Percentiles rank a stretch among this genome's conserved stretches.
Evolutionary conservation across 805 yeast species (phyloP).

Genomic region (Ogataea polymorpha): DNA sequence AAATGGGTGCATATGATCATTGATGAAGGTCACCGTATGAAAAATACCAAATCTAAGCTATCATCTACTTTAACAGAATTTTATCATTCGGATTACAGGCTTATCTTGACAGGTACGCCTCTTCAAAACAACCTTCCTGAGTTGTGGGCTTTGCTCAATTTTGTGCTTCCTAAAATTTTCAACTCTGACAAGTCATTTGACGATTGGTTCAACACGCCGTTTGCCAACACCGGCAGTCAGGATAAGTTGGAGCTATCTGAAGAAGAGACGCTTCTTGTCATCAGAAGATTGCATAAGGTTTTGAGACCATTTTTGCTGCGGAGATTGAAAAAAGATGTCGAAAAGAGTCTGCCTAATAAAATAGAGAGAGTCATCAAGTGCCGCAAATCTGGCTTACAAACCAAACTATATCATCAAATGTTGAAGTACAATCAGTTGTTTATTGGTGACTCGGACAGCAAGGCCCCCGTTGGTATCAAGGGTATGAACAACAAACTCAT

Average conservation of each 20-base stretch:
- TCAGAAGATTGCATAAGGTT: constrained; percentile 82
- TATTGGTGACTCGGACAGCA: constrained; percentile 56
- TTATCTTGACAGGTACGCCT: constrained; percentile 86
- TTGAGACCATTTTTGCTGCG: constrained; percentile 80
- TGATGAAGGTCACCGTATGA: constrained; percentile 91
- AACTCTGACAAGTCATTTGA: constrained; percentile 83
- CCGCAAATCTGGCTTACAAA: constrained; percentile 70
- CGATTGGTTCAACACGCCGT: constrained; percentile 89
- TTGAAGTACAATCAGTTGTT: constrained; percentile 65
- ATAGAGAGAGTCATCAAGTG: constrained; percentile 81
- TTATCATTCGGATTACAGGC: constrained; percentile 71
- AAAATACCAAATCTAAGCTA: constrained; percentile 70
- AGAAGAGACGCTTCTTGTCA: constrained; percentile 80
- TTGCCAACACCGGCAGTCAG: constrained; percentile 79
- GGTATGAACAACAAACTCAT: constrained; percentile 79
- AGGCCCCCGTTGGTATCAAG: constrained; percentile 62
- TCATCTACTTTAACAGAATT: constrained; percentile 68
- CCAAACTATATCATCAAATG: constrained; percentile 72
- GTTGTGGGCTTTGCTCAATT: constrained; percentile 79
- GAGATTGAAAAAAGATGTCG: constrained; percentile 84
- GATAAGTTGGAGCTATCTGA: constrained; percentile 78
- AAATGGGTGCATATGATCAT: constrained; percentile 85
- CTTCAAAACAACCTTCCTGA: constrained; percentile 82
- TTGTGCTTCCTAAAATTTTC: constrained; percentile 79
- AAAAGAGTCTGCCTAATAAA: constrained; percentile 80